phyloP scores from a whole-genome alignment of 2,329 filamentous ascomycete species.

The Periconia sp. region DNA sequence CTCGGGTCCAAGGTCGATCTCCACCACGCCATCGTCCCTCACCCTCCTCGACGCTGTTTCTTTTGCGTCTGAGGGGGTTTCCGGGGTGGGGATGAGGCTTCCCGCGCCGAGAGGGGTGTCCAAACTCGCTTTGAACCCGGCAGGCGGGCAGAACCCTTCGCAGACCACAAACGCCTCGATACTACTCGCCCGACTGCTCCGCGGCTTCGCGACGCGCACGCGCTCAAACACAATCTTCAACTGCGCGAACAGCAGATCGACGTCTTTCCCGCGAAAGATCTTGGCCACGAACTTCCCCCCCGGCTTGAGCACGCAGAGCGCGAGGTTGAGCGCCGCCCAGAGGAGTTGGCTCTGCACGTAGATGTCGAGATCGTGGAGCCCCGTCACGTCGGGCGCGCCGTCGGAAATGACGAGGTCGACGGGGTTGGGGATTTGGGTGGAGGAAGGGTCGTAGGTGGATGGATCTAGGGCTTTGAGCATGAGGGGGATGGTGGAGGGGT shows the following conservation, averaged over 20 bases:
- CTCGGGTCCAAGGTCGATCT: constrained; percentile 49
- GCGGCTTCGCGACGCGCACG: constrained; percentile 89
- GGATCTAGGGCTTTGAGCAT: constrained; percentile 83
- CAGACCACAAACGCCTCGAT: constrained; percentile 97
- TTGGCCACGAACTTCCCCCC: constrained; percentile 98
- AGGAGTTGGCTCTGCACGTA: constrained; percentile 96
- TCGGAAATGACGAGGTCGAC: constrained; percentile 95
- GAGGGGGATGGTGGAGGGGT: constrained; percentile 90
- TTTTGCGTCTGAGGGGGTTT: constrained; percentile 16
- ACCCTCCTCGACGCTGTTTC: constrained; percentile 27
- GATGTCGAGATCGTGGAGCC: constrained; percentile 94
- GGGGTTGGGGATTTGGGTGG: constrained; percentile 63
- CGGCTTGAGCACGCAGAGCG: constrained; percentile 86
- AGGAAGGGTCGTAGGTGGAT: constrained; percentile 49
- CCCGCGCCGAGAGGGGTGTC: constrained; percentile 74
- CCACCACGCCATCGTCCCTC: constrained; percentile 51
- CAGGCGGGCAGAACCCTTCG: constrained; percentile 80
- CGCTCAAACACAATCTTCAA: constrained; percentile 86
- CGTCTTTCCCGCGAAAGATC: constrained; percentile 92
- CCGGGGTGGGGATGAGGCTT: constrained; percentile 50
- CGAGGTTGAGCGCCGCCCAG: constrained; percentile 90
- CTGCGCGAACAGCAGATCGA: constrained; percentile 94
- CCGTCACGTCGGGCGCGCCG: constrained; percentile 94
- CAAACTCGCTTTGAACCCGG: constrained; percentile 73
- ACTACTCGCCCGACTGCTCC: constrained; percentile 92